Evolutionary conservation across 208 protist species (phyloP), one percentile per base, ranked within the genome.

Genomic region (Trichomonas tenax): DNA sequence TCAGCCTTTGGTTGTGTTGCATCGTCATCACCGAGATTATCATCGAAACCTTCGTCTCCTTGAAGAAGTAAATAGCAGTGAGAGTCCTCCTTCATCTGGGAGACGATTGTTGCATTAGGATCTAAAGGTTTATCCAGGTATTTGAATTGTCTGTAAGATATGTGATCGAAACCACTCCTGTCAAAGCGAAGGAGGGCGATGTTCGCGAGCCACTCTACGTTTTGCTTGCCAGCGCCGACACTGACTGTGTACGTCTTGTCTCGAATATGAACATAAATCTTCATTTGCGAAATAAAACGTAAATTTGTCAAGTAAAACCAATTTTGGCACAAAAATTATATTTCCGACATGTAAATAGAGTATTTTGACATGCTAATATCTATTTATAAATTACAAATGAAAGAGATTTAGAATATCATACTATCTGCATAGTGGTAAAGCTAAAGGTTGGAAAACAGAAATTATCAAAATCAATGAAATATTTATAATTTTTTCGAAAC

Each of bases 11-110:
- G 58, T n/a, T 72, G 58, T 8, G 58, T 72, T 8, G 58, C 58
- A 72, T 72, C 58, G 26, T 89, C 82, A 31, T 89, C 82, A 9
- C 86, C 86, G 14, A 93, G 31, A 15, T 93, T 93, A 93, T 93
- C 86, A 51, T 93, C 86, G 46, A 93, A 93, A 23, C 86, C 86
- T 93, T 93, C n/a, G 51, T 93, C 86, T 9, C 86, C 86, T 15
- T 93, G 40, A 31, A 93, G 86, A 51, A 93, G 86, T 51, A 93
- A 51, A 93, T 93, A 93, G n/a, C 86, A 93, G 31, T 93, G 86
- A 3, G 86, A 93, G 38, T 51, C 86, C 34, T 34, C n/a, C 17
- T 48, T 41, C 86, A 93, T 93, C 46, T 93, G 86, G 0, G 86
- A 93, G n/a, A 10, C 86, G 46, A 93, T 93, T 38, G 86, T 93